phyloP scores from a whole-genome alignment of 257 asterid genomes.

The Gynochthodes officinalis region DNA sequence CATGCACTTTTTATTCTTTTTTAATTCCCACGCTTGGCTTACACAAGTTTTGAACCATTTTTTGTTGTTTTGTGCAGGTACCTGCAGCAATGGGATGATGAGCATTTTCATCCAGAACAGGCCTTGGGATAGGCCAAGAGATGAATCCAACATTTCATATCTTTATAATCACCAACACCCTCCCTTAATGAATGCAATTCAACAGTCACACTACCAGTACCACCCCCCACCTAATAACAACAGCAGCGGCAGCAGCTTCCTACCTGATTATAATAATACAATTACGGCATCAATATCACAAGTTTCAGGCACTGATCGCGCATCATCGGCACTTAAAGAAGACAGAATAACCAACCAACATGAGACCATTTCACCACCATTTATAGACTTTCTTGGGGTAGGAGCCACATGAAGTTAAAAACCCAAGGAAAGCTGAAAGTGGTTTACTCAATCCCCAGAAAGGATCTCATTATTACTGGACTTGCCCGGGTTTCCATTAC shows the following conservation, averaged over 20 bases:
- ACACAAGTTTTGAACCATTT: not conserved
- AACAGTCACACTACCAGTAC: conserved; percentile 31
- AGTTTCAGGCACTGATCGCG: conserved; percentile 24
- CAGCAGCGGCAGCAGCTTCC: conserved; percentile 6
- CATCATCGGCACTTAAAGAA: conserved; percentile 23
- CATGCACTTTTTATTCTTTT: not conserved
- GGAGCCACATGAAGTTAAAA: conserved; percentile 53
- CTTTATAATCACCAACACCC: conserved; percentile 12
- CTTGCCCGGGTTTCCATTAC: not conserved
- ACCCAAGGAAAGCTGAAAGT: conserved; percentile 15
- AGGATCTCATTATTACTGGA: not conserved
- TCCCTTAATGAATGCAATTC: conserved; percentile 24
- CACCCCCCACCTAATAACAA: conserved; percentile 18
- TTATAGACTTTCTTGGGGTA: conserved; percentile 93
- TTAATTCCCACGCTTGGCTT: not conserved
- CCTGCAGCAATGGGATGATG: conserved; percentile 50
- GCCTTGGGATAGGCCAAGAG: conserved; percentile 39
- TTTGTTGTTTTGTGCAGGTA: conserved; percentile 37
- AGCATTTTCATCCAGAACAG: conserved; percentile 37
- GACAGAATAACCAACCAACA: conserved; percentile 35
- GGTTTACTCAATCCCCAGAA: conserved; percentile 20
- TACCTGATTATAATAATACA: conserved; percentile 25
- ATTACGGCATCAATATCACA: conserved; percentile 28
- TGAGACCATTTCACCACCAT: conserved; percentile 46
- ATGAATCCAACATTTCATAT: conserved; percentile 22